A percentile compares a stretch with the other conserved stretches of the same genome.
These are phyloP conservation scores for Russula vinacea DNA, from an alignment of 768 basidiomycete genomes.

Conservation along the genomic window DNA sequence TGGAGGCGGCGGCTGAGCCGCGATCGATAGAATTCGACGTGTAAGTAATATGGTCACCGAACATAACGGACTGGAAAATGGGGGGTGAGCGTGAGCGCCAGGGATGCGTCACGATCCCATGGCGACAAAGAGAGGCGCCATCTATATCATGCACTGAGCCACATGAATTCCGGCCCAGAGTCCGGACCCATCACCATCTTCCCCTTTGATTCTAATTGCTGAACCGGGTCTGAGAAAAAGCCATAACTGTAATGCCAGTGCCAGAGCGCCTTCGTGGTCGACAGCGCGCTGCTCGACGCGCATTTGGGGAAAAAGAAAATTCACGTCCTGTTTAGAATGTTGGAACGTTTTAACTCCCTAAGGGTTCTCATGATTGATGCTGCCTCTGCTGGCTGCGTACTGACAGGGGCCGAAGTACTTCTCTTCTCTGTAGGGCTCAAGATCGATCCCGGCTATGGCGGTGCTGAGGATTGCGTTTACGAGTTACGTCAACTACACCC, in stretches of 20 bases:
- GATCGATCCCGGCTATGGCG: conserved; percentile 25
- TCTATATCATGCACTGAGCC: neutral
- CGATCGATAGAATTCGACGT: neutral
- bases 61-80: no score
- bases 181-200: neutral
- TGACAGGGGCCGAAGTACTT: neutral
- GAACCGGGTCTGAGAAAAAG: neutral
- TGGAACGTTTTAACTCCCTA: neutral
- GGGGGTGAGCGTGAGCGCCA: no score
- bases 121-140: neutral
- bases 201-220: neutral
- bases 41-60: neutral
- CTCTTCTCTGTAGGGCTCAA: conserved; percentile 7
- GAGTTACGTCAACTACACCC: neutral
- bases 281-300: neutral
- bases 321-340: neutral
- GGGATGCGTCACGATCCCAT: conserved; percentile 3
- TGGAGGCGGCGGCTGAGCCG: neutral
- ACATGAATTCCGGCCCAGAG: neutral
- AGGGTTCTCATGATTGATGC: neutral
- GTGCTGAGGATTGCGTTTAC: conserved; percentile 1
- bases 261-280: neutral
- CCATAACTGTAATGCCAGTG: neutral
- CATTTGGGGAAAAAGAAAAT: neutral
- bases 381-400: neutral